Evolutionary conservation across 2,329 filamentous ascomycete genomes (phyloP), one percentile per base, ranked within the genome.

Genomic region (Coleophoma crateriformis): DNA sequence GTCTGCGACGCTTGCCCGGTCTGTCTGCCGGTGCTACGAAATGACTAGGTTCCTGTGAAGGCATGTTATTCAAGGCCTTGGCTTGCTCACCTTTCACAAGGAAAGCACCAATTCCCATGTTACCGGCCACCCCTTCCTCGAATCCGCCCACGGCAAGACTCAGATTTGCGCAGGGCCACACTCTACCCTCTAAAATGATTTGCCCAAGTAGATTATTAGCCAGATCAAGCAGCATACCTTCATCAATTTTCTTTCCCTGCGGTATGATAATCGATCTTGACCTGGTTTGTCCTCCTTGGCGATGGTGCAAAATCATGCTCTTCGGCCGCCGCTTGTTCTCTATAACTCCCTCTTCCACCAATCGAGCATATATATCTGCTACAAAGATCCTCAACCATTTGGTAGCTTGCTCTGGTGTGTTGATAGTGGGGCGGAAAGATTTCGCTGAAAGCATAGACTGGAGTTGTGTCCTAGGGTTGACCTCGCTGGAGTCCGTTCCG

Each of bases 391-490:
- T 79, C 37, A 99, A 74, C 94, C 94, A 99, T 52, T 84, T 84
- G 20, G 80, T 73, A 1, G 85, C 92, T 65, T 95, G 88, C 19
- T 94, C 89, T 15, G 81, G 71, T 2, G 77, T 85, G 58, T 83
- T 87, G 64, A 97, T 92, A 49, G 78, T 82, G 0, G 94, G 94
- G 22, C 88, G 79, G 62, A 99, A 99, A 0, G 90, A 95, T 65
- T 99, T 99, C 17, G 94, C 91, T 1, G 90, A 96, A 13, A 97
- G 75, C 91, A 99, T 97, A 14, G 88, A 94, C 67, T 97, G 96
- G 72, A 96, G 96, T 62, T 94, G 88, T 1, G 90, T 96, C 46
- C 92, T 78, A 27, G 90, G 81, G 62, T 90, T 96, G 57, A 99
- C 90, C 67, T 96, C 91, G 60, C 87, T 94, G 45, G 75, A 73